Conservation (phyloP, 2,329 filamentous ascomycete species). For the Cytospora leucostoma region DNA sequence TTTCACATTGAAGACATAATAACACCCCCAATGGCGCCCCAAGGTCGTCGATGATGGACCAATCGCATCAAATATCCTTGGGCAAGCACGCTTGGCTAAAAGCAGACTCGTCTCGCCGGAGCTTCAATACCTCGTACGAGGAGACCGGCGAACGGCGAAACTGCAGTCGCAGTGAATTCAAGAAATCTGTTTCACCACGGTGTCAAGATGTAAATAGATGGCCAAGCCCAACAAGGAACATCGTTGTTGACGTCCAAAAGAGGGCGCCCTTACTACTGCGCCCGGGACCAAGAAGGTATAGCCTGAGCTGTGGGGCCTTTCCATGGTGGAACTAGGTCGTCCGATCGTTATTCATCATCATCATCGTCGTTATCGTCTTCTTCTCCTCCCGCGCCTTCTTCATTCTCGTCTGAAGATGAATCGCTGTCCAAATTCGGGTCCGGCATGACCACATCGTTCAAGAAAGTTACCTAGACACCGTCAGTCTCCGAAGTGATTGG, state of each 20-base stretch:
- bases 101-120: too few species aligned
- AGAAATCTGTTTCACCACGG: background rate
- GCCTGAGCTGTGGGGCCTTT: background rate
- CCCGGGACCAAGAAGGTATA: constrained; percentile 1
- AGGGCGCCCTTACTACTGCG: background rate
- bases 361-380: constrained; percentile 16
- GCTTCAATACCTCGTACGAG: background rate
- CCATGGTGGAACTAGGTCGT: too few species aligned
- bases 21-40: background rate
- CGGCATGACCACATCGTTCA: constrained; percentile 75
- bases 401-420: constrained; percentile 51
- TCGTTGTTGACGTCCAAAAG: background rate
- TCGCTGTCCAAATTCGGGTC: constrained; percentile 55
- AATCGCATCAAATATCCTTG: constrained; percentile 12
- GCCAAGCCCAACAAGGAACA: background rate
- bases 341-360: background rate
- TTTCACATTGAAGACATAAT: too few species aligned
- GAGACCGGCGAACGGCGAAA: background rate
- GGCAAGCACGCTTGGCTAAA: too few species aligned
- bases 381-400: constrained; percentile 19
- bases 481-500: constrained; percentile 25
- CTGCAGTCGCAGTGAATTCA: background rate
- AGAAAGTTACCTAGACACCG: constrained; percentile 61
- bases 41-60: constrained; percentile 1
- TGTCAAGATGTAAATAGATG: background rate